Percentiles rank a stretch among this genome's conserved stretches.
Evolutionary conservation across 768 basidiomycete species (phyloP).

Genomic region (Fibroporia radiculosa): DNA sequence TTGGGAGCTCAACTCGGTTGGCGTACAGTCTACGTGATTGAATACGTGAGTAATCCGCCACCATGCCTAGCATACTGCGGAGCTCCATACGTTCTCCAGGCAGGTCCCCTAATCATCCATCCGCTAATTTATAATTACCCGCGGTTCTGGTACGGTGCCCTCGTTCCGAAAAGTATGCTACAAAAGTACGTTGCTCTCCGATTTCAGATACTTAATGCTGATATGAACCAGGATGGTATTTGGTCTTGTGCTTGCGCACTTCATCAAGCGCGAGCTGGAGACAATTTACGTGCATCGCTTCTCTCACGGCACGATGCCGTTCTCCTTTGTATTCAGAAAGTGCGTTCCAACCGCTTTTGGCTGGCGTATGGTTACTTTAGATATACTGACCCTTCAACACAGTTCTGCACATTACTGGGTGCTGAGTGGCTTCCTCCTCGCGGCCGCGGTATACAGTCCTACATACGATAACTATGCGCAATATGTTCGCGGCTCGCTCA

Average conservation of each 20-base stretch:
- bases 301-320: slow-evolving; percentile 92
- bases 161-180: slow-evolving; percentile 65
- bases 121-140: slow-evolving; percentile 76
- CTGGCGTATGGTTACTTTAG: neutral
- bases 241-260: slow-evolving; percentile 76
- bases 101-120: slow-evolving; percentile 85
- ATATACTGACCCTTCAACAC: slow-evolving; percentile 4
- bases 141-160: slow-evolving; percentile 56
- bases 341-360: slow-evolving; percentile 25
- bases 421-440: slow-evolving; percentile 71
- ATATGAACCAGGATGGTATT: slow-evolving; percentile 48
- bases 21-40: slow-evolving; percentile 81
- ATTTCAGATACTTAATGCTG: slow-evolving; percentile 3
- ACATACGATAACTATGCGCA: slow-evolving; percentile 62
- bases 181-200: slow-evolving; percentile 50
- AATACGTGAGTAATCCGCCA: slow-evolving; percentile 68
- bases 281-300: slow-evolving; percentile 93
- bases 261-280: slow-evolving; percentile 87
- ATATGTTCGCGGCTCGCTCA: slow-evolving; percentile 51
- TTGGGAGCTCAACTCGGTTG: slow-evolving; percentile 86
- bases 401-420: slow-evolving; percentile 91
- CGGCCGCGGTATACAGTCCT: slow-evolving; percentile 75
- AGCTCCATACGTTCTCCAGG: slow-evolving; percentile 31
- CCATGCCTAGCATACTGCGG: neutral
- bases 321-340: slow-evolving; percentile 85